Conservation (phyloP, 2,329 filamentous ascomycete species). For the Talaromyces pinophilus region DNA sequence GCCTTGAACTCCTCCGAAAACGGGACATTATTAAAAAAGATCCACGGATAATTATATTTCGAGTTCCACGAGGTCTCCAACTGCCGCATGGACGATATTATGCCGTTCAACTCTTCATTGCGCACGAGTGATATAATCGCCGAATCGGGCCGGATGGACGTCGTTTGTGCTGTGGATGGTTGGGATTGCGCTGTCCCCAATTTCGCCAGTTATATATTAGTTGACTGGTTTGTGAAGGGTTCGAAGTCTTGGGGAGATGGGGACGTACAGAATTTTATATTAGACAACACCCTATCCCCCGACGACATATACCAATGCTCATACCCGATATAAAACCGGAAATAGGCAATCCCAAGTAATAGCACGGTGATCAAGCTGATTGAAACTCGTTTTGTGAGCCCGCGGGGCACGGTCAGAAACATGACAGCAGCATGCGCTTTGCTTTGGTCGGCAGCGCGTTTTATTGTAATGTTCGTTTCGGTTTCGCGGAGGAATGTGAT, state of each 20-base stretch:
- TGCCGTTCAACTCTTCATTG: constrained; percentile 81
- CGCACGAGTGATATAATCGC: constrained; percentile 89
- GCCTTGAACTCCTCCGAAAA: constrained; percentile 95
- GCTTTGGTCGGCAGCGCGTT: not conserved
- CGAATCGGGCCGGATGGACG: constrained; percentile 77
- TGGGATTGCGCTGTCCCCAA: not conserved
- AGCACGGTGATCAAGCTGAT: not conserved
- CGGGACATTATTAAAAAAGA: constrained; percentile 95
- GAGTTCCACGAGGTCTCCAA: constrained; percentile 93
- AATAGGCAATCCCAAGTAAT: constrained; percentile 10
- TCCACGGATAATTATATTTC: constrained; percentile 99
- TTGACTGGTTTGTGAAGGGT: too few relatives aligned
- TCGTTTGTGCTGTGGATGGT: constrained; percentile 13
- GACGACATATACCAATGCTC: constrained; percentile 22
- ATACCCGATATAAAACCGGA: constrained; percentile 8
- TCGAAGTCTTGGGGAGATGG: not conserved
- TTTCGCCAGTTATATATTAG: too few relatives aligned
- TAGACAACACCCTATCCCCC: constrained; percentile 17
- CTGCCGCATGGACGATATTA: constrained; percentile 86
- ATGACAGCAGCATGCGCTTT: constrained; percentile 15
- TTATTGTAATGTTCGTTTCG: not conserved
- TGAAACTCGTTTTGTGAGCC: constrained; percentile 6
- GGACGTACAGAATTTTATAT: constrained; percentile 21
- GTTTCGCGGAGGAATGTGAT: not conserved
- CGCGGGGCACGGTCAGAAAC: constrained; percentile 9